Conservation (phyloP, 176 grass and related monocot species). For the Dendrocalamus sinicus region DNA sequence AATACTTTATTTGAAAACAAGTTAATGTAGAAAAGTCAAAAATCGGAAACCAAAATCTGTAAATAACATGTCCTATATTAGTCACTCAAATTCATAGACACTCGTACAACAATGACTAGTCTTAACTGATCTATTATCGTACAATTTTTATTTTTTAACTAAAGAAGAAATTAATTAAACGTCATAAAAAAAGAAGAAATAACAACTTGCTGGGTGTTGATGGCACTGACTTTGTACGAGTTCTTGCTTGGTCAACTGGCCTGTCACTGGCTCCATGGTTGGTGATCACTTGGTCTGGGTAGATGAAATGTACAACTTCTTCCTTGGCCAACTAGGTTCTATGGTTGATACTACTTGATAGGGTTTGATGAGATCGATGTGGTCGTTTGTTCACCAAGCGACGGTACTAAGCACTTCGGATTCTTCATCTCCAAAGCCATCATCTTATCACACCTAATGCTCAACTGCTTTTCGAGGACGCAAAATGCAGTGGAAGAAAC, state of each 20-base stretch:
- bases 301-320: too few species aligned
- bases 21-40: too few species aligned
- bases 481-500: neutral
- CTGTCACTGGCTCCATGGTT: too few species aligned
- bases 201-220: neutral
- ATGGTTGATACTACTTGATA: neutral
- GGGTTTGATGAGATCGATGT: neutral
- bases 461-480: neutral
- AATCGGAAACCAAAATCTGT: too few species aligned
- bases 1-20: too few species aligned
- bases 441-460: neutral
- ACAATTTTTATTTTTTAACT: too few species aligned
- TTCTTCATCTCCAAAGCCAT: neutral
- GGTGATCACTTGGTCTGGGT: too few species aligned
- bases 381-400: neutral
- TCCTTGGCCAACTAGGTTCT: neutral
- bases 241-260: neutral
- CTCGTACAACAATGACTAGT: too few species aligned
- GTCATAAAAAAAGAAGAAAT: neutral
- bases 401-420: neutral
- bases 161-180: neutral
- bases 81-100: too few species aligned
- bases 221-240: neutral
- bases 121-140: too few species aligned
- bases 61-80: too few species aligned